phyloP scores from a whole-genome alignment of 495 filamentous ascomycete species.

The Hapsidospora chrysogenum region DNA sequence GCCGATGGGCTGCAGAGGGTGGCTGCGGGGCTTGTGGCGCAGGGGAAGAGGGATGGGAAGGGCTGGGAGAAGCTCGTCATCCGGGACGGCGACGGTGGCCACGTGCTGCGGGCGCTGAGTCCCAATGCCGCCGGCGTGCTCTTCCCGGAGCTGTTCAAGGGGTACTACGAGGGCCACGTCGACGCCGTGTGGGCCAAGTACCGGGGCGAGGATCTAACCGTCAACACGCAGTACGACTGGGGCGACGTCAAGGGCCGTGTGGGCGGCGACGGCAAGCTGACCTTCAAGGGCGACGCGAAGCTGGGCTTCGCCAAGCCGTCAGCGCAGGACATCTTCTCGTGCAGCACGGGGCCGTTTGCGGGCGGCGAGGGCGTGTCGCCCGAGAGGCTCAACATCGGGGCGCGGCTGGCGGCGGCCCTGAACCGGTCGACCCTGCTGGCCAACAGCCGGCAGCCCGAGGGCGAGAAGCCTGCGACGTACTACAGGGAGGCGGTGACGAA shows the following conservation, averaged over 20 bases:
- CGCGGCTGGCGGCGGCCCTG: slow-evolving; percentile 50
- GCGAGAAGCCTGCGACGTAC: slow-evolving; percentile 25
- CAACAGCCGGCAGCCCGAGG: slow-evolving; percentile 31
- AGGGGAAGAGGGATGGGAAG: slow-evolving; percentile 33
- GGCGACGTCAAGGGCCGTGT: slow-evolving; percentile 33
- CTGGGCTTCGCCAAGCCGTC: slow-evolving; percentile 36
- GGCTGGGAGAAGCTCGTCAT: slow-evolving; percentile 52
- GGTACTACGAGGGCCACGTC: slow-evolving; percentile 50
- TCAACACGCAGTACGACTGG: slow-evolving; percentile 45
- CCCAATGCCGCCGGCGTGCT: slow-evolving; percentile 46
- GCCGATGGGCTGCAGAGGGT: slow-evolving; percentile 38
- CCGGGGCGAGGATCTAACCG: slow-evolving; percentile 22
- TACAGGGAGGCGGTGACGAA: slow-evolving; percentile 45
- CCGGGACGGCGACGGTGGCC: slow-evolving; percentile 19
- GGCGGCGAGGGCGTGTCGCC: slow-evolving; percentile 18
- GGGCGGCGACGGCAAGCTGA: slow-evolving; percentile 22
- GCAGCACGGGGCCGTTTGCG: slow-evolving; percentile 52
- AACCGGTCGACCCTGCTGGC: slow-evolving; percentile 46
- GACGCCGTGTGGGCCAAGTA: slow-evolving; percentile 48
- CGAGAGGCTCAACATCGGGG: slow-evolving; percentile 35
- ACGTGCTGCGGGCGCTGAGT: slow-evolving; percentile 42
- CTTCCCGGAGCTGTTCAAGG: slow-evolving; percentile 33
- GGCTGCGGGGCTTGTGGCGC: slow-evolving; percentile 31
- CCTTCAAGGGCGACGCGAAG: slow-evolving; percentile 26
- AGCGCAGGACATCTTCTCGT: slow-evolving; percentile 50